Conservation (phyloP, 305 asterid species). For the Fraxinus velutina region DNA sequence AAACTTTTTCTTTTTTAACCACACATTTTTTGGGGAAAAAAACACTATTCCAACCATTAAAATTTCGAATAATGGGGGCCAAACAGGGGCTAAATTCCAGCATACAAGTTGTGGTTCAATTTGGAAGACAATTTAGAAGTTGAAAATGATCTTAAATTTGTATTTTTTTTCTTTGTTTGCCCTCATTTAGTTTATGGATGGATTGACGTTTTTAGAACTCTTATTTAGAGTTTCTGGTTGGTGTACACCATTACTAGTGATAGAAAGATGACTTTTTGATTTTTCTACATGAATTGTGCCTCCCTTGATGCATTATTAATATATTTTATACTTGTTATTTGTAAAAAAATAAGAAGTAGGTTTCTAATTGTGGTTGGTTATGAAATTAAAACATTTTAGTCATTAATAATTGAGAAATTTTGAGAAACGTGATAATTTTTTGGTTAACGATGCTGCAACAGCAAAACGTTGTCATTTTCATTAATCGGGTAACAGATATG, state of each 20-base stretch:
- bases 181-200: neutral
- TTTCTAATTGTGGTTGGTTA: neutral
- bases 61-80: too few relatives aligned
- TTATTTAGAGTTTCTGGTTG: neutral
- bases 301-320: neutral
- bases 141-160: neutral
- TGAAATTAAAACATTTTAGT: neutral
- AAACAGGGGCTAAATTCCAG: neutral
- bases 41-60: too few relatives aligned
- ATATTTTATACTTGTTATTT: neutral
- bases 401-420: neutral
- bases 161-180: neutral
- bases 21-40: too few relatives aligned
- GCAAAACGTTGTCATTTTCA: neutral
- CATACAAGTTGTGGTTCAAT: neutral
- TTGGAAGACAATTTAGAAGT: neutral
- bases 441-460: neutral
- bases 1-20: too few relatives aligned
- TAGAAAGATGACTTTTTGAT: neutral
- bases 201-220: neutral
- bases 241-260: neutral
- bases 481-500: neutral
- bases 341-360: neutral
- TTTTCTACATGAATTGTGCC: neutral
- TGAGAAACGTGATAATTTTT: neutral